phyloP scores from a whole-genome alignment of 73 alveolate genomes.

The Effrenium voratum region DNA sequence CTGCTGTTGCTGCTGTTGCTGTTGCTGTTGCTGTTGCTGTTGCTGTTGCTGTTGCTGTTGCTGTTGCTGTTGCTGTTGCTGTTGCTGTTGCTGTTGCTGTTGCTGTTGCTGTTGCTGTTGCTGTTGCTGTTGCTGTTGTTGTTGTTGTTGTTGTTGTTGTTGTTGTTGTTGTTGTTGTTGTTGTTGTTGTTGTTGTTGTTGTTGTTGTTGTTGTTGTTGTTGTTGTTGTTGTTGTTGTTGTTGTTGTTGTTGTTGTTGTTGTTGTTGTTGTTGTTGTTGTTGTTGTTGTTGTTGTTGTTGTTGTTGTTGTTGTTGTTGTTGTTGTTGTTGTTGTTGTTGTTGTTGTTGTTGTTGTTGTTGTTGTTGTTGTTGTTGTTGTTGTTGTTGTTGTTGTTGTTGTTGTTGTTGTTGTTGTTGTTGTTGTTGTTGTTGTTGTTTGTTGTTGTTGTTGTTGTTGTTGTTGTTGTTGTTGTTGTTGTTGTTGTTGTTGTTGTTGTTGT shows the following conservation, averaged over 20 bases:
- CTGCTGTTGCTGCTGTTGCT: not conserved
- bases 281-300: not conserved
- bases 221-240: not conserved
- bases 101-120: not conserved
- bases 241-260: no score
- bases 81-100: not conserved
- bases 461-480: no score
- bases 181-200: not conserved
- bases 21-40: not conserved
- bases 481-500: no score
- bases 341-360: no score
- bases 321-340: not conserved
- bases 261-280: no score
- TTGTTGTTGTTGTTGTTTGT: not conserved
- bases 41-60: not conserved
- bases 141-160: not conserved
- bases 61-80: not conserved
- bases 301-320: not conserved
- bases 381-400: not conserved
- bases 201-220: not conserved
- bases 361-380: not conserved
- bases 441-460: not conserved
- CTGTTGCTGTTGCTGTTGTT: not conserved
- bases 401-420: not conserved
- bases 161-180: not conserved